phyloP scores from a whole-genome alignment of 1,139 yeast species.

The Pichia inconspicua region DNA sequence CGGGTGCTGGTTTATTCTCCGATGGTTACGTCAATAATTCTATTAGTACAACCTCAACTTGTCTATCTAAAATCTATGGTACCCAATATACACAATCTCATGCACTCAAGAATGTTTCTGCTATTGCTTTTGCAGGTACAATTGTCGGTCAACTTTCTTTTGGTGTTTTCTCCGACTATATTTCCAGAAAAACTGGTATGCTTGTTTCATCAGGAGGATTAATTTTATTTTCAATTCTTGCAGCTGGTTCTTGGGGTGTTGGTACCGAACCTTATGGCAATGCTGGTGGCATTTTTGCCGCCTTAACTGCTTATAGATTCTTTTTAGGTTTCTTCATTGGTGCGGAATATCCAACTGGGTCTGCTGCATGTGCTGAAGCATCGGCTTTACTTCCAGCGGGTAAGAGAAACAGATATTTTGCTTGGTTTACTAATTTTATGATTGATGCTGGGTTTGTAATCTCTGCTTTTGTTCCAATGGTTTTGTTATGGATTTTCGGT shows the following conservation, averaged over 20 bases:
- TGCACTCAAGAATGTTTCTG: conserved; percentile 71
- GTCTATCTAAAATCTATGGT: conserved; percentile 60
- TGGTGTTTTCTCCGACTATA: conserved; percentile 72
- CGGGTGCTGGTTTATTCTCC: conserved; percentile 87
- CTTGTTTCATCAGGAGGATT: conserved; percentile 62
- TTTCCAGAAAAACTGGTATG: conserved; percentile 79
- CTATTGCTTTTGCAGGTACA: conserved; percentile 89
- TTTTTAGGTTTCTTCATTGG: conserved; percentile 80
- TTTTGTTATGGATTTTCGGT: conserved; percentile 75
- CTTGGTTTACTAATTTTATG: conserved; percentile 83
- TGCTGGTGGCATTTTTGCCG: conserved; percentile 66
- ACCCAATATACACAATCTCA: conserved; percentile 48
- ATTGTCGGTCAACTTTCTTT: conserved; percentile 79
- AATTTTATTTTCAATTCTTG: conserved; percentile 65
- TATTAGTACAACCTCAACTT: conserved; percentile 66
- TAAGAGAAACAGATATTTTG: conserved; percentile 78
- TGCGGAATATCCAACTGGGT: conserved; percentile 90
- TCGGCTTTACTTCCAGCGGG: conserved; percentile 73
- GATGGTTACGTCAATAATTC: conserved; percentile 89
- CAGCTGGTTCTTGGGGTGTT: conserved; percentile 86
- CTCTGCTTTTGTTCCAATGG: conserved; percentile 80
- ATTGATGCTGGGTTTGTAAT: conserved; percentile 84
- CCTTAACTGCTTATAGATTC: conserved; percentile 77
- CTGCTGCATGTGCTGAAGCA: conserved; percentile 92
- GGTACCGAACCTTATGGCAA: conserved; percentile 36